Conservation (phyloP, 2,329 filamentous ascomycete species). For the Exophiala viscosa region DNA sequence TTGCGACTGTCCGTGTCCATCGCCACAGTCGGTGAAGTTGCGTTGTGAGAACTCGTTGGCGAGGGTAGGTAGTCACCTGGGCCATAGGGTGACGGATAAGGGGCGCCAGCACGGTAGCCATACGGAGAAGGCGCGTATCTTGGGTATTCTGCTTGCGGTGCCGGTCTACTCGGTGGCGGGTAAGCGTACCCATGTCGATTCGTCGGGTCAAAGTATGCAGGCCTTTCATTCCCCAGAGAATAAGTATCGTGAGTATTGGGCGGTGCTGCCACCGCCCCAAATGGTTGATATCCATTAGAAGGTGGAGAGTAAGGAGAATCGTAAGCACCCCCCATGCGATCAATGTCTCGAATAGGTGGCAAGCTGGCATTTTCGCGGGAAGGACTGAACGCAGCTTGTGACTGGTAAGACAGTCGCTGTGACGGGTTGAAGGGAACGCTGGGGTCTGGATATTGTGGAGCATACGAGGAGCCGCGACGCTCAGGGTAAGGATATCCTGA, state of each 20-base stretch:
- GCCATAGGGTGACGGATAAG: slow-evolving; percentile 14
- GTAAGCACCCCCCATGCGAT: slow-evolving; percentile 4
- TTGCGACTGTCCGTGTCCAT: slow-evolving; percentile 24
- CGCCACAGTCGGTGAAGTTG: slow-evolving; percentile 13
- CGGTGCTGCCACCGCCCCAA: not conserved
- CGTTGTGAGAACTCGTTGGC: slow-evolving; percentile 5
- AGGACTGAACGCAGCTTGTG: slow-evolving; percentile 8
- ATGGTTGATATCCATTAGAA: not conserved
- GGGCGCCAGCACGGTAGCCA: slow-evolving; percentile 8
- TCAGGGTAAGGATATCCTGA: slow-evolving; percentile 14
- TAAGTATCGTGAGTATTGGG: slow-evolving; percentile 5
- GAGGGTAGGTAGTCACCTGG: slow-evolving; percentile 14
- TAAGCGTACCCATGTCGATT: slow-evolving; percentile 21
- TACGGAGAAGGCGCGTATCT: slow-evolving; percentile 15
- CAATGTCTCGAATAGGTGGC: slow-evolving; percentile 18
- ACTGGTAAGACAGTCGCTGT: slow-evolving; percentile 9
- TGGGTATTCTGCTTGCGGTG: slow-evolving; percentile 10
- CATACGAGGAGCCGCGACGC: slow-evolving; percentile 19
- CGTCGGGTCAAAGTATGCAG: slow-evolving; percentile 15
- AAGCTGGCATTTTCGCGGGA: slow-evolving; percentile 12
- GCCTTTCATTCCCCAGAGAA: slow-evolving; percentile 8
- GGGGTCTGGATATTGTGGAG: slow-evolving; percentile 15
- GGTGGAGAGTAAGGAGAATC: slow-evolving; percentile 8
- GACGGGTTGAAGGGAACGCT: slow-evolving; percentile 9
- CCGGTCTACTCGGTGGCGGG: slow-evolving; percentile 11